Conservation (phyloP, 2,329 filamentous ascomycete genomes). For the Aureobasidium sp. region DNA sequence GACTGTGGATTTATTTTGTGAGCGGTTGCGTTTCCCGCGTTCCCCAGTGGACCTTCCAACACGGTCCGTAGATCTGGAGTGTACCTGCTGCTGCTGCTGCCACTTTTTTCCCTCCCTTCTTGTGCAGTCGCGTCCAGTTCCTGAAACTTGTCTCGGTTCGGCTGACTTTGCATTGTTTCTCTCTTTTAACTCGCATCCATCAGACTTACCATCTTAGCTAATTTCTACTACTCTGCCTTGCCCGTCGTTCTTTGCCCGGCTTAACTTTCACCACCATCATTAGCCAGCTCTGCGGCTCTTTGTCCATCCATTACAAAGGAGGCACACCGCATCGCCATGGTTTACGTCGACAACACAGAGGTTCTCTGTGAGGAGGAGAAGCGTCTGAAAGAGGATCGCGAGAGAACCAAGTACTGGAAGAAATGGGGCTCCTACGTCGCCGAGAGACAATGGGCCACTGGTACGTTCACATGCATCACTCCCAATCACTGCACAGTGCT, state of each 20-base stretch:
- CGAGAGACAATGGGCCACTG: constrained; percentile 93
- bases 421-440: constrained; percentile 93
- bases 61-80: constrained; percentile 1
- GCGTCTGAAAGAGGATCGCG: constrained; percentile 76
- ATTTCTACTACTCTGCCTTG: neutral
- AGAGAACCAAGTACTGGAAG: constrained; percentile 91
- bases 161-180: constrained; percentile 9
- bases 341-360: constrained; percentile 80
- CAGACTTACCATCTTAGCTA: constrained; percentile 1
- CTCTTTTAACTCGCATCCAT: constrained; percentile 9
- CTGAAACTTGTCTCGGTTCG: constrained; percentile 14
- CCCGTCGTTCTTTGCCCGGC: neutral
- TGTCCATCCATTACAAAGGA: neutral
- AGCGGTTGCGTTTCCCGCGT: constrained; percentile 6
- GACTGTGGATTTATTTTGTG: neutral
- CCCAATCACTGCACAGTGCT: constrained; percentile 20
- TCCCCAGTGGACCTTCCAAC: constrained; percentile 9
- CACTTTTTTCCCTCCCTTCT: neutral
- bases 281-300: neutral
- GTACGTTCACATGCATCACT: constrained; percentile 40
- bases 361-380: constrained; percentile 86
- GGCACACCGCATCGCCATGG: constrained; percentile 51
- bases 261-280: neutral
- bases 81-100: neutral
- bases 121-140: constrained; percentile 5